Conservation (phyloP, 2,329 filamentous ascomycete species). For the Cercospora sp. region DNA sequence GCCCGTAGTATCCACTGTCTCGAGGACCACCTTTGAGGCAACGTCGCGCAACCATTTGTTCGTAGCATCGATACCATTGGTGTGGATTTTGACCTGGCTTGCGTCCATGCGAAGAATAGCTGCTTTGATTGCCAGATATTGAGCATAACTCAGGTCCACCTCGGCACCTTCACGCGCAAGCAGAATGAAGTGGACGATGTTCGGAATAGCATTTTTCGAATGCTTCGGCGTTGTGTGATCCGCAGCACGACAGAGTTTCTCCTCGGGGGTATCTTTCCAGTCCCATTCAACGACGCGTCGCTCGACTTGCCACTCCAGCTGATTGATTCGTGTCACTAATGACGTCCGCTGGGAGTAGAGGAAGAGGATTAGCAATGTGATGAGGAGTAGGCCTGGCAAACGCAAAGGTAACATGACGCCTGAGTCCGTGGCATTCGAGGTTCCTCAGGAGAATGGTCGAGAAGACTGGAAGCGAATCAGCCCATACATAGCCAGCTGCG, state of each 20-base stretch:
- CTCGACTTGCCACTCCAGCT: neutral
- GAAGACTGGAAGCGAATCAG: neutral
- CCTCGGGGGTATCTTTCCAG: slow-evolving; percentile 3
- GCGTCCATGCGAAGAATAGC: slow-evolving; percentile 19
- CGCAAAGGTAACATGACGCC: neutral
- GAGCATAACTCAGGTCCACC: slow-evolving; percentile 18
- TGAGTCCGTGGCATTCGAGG: neutral
- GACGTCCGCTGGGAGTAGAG: neutral
- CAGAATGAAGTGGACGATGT: slow-evolving; percentile 20
- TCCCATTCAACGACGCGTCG: neutral
- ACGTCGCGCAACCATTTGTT: slow-evolving; percentile 16
- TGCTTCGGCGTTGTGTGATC: neutral
- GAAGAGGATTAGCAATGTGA: neutral
- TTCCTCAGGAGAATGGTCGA: neutral
- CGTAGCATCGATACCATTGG: neutral
- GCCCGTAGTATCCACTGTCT: slow-evolving; percentile 3
- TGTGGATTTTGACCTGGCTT: slow-evolving; percentile 17
- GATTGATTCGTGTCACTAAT: neutral
- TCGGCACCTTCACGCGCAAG: slow-evolving; percentile 12
- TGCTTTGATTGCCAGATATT: slow-evolving; percentile 23
- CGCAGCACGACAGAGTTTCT: slow-evolving; percentile 14
- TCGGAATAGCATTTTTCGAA: slow-evolving; percentile 11
- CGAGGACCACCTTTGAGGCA: slow-evolving; percentile 5
- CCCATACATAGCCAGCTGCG: neutral
- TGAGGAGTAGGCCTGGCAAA: neutral